Base-by-base conservation (phyloP, 2,329 filamentous ascomycete genomes). In the Aspergillus aculeatus region DNA sequence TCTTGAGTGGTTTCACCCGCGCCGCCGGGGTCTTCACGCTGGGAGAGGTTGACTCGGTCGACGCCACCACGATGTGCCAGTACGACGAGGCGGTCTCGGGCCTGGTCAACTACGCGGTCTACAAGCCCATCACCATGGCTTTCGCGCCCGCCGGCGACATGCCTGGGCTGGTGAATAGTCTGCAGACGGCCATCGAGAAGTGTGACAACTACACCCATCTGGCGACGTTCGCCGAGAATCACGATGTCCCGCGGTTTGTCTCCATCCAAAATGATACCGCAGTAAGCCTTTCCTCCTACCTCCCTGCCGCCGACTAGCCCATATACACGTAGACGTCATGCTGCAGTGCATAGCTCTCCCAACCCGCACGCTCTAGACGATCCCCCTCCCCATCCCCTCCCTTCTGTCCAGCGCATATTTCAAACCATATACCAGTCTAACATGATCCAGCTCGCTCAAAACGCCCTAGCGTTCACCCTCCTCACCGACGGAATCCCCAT, bases 391-490 rank as follows among this genome's bases (percentile, higher is more conserved):
- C 23, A 23, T 23, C 23, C 23, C 23, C 23, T 23, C 23, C 4
- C 23, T 23, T 23, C 23, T 23, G 3, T 23, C 23, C 23, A 23
- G 4, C 3, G 23, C 23, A 4, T 23, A 4, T 4, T 4, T 23
- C 3, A 29, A 29, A 2, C 6, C 26, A 9, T 9, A 3, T 29
- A 29, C 26, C 26, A 29, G 9, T 29, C 26, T 29, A 29, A 29
- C 26, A 29, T 29, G 7, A 29, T 29, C 26, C 50, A 72, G 70
- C 77, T 86, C 2, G 81, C 85, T 23, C 84, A 85, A 71, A 89
- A 89, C 62, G 80, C 83, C 2, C 77, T 89, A 31, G 79, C 85
- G 0, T 89, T 84, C 65, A 83, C 83, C n/a, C 80, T 89, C 24
- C 79, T 89, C 7, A 68, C 69, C 21, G 72, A 87, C 53, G 86